Conservation (phyloP, 2,329 filamentous ascomycete species). For the Myriosclerotinia scirpicola region DNA sequence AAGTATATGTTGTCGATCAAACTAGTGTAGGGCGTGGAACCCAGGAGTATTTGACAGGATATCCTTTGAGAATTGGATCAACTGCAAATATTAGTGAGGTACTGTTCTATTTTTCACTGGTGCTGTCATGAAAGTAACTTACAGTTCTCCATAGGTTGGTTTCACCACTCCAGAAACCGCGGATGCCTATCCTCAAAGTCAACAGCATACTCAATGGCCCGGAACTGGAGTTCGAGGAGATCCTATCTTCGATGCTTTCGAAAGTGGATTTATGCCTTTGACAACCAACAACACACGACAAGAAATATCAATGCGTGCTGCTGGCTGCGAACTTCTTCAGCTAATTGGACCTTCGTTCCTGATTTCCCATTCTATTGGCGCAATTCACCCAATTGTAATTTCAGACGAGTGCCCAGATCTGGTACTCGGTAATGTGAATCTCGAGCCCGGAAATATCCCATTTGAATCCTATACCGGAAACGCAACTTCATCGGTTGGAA, state of each 20-base stretch:
- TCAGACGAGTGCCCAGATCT: conserved; percentile 38
- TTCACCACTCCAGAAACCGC: conserved; percentile 19
- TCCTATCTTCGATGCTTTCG: conserved; percentile 22
- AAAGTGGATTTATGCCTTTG: conserved; percentile 20
- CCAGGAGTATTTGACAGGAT: conserved; percentile 31
- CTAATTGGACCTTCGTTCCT: conserved; percentile 40
- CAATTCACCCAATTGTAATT: conserved; percentile 31
- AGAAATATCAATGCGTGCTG: conserved; percentile 37
- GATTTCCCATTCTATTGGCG: conserved; percentile 41
- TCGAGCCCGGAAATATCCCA: conserved; percentile 38
- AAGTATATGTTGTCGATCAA: conserved; percentile 44
- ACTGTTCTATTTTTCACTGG: background rate
- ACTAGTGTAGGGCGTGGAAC: conserved; percentile 29
- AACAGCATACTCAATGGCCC: conserved; percentile 44
- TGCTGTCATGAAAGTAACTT: background rate
- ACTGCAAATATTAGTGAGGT: conserved; percentile 27
- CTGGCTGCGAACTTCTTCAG: conserved; percentile 39
- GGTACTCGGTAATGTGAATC: conserved; percentile 37
- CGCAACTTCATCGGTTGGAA: conserved; percentile 27
- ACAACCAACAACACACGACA: conserved; percentile 37
- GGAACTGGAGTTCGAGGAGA: conserved; percentile 41
- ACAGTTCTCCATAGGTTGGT: background rate
- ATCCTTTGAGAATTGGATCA: conserved; percentile 31
- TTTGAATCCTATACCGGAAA: conserved; percentile 32
- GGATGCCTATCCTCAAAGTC: conserved; percentile 26